Base-by-base conservation (phyloP, 208 protist species). In the Zelonia costaricensis region DNA sequence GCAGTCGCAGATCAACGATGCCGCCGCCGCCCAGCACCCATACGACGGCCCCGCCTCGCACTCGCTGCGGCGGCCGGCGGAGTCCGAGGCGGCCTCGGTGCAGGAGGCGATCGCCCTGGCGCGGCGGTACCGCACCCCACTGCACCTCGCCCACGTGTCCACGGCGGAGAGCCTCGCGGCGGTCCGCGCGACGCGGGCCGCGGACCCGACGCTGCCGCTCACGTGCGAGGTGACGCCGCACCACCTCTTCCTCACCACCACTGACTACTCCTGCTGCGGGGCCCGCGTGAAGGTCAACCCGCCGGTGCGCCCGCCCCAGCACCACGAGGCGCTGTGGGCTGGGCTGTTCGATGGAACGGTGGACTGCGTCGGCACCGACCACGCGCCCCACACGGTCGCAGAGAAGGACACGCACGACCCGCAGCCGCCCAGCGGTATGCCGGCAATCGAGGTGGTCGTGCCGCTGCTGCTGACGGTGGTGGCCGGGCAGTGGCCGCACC, bases 341-440 rank as follows among this genome's bases (percentile, higher is more conserved):
- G 93, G 86, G 20, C 48, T 98, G 18, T 62, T 93, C 4, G 85
- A 92, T 40, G 92, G 94, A 35, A 88, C 81, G 10, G 77, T 98
- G 15, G 96, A 98, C 68, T 95, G 91, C 82, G 80, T 98, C 52
- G 91, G 79, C 53, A 98, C 94, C 27, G 94, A 98, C 68, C 96
- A 98, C 77, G 96, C 96, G 4, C 96, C 96, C 40, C 96, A 98
- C 75, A 92, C 89, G 4, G 43, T 85, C 5, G 72, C 59, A 18
- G 94, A 98, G 68, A 98, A 98, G 80, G 69, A 75, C 40, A 57
- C 72, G 39, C 51, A 13, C 23, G 48, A 59, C 6, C 48, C 43
- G 27, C 58, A 76, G 66, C 86, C 92, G 30, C 93, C 93, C 36
- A 96, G 94, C 40, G 96, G 96, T 28, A 94, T 97, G 87, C 96